These are phyloP conservation scores for Phytophthora podocarpi DNA, from an alignment of 352 stramenopile genomes.

Conservation along the genomic window DNA sequence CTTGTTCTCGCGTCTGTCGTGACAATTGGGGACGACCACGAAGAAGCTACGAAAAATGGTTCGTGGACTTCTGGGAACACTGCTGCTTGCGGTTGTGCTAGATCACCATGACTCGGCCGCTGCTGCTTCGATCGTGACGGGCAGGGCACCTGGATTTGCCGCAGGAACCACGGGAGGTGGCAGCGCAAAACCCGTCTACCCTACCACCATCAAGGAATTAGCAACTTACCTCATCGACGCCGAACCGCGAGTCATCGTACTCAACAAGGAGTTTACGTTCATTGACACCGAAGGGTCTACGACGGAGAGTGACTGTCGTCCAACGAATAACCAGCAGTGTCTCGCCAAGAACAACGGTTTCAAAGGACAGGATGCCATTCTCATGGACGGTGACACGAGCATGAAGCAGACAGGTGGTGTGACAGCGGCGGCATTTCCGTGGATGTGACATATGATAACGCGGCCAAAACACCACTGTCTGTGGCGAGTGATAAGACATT, in stretches of 20 bases:
- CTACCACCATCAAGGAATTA: constrained; percentile 27
- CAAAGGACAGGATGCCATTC: constrained; percentile 44
- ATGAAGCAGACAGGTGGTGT: constrained; percentile 37
- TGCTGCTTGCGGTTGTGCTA: constrained; percentile 3
- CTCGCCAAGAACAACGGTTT: constrained; percentile 46
- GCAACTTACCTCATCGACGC: constrained; percentile 17
- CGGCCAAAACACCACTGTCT: constrained; percentile 12
- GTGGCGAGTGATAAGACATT: constrained; percentile 36
- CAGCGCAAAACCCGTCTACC: constrained; percentile 22
- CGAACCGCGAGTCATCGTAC: constrained; percentile 32
- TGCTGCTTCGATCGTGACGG: constrained; percentile 10
- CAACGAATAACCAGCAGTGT: constrained; percentile 27
- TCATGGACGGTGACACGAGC: constrained; percentile 15
- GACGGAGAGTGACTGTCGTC: constrained; percentile 27
- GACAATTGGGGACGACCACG: too few relatives aligned
- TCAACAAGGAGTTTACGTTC: constrained; percentile 39
- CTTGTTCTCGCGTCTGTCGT: background rate
- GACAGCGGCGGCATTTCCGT: constrained; percentile 13
- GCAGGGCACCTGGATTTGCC: constrained; percentile 29
- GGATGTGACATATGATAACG: constrained; percentile 33
- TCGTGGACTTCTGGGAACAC: background rate
- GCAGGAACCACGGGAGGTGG: constrained; percentile 29
- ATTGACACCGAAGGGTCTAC: constrained; percentile 24
- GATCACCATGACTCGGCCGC: background rate
- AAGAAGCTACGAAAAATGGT: background rate